Percentiles rank a stretch among this genome's conserved stretches.
These are phyloP conservation scores for Picea mariana DNA, from an alignment of 83 land plant genomes.

Conservation along the genomic window DNA sequence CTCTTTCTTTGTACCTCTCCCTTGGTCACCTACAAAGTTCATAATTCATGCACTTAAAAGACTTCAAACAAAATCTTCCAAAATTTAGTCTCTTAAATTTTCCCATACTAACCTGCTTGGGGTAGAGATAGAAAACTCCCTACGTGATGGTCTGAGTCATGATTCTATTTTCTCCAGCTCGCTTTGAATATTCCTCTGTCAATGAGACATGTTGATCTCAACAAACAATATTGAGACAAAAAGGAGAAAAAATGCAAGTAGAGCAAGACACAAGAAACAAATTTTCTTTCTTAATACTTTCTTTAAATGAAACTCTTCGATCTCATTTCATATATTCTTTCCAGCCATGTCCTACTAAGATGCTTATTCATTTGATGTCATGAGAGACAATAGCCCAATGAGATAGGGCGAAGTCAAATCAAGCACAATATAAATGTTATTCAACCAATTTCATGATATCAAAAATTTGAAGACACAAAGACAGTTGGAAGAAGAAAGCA, in stretches of 20 bases:
- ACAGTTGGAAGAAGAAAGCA: neutral
- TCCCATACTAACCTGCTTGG: constrained; percentile 54
- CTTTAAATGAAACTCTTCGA: neutral
- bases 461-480: neutral
- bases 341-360: neutral
- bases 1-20: constrained; percentile 84
- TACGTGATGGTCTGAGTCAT: constrained; percentile 71
- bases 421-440: neutral
- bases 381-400: neutral
- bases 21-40: constrained; percentile 54
- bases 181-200: constrained; percentile 87
- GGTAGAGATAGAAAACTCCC: constrained; percentile 70
- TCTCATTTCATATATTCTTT: neutral
- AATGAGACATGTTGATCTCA: constrained; percentile 9
- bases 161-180: constrained; percentile 91
- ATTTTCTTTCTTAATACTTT: neutral
- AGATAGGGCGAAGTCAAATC: neutral
- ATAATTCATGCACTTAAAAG: constrained; percentile 15
- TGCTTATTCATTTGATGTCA: neutral
- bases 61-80: constrained; percentile 1
- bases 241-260: neutral
- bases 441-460: neutral
- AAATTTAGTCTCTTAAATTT: neutral
- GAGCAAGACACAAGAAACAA: neutral
- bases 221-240: neutral